These are phyloP conservation scores for Ogataea ramenticola DNA, from an alignment of 805 yeast species.

Conservation along the genomic window DNA sequence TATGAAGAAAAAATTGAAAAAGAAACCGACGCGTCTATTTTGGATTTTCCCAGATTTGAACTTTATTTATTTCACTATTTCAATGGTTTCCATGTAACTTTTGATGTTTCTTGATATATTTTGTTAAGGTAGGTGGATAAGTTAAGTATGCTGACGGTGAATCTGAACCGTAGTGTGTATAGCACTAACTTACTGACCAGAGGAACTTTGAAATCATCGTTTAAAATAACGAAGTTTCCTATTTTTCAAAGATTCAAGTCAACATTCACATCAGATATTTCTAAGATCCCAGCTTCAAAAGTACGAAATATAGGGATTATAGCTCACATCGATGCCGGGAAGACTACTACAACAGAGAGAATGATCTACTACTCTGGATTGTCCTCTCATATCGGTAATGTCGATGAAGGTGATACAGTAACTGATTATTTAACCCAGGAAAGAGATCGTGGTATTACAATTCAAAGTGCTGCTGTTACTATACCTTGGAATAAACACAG, in stretches of 20 bases:
- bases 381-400: conserved; percentile 78
- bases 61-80: too few species aligned
- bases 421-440: conserved; percentile 90
- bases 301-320: conserved; percentile 90
- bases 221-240: too few species aligned
- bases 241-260: neutral
- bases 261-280: neutral
- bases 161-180: too few species aligned
- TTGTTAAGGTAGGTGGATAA: too few species aligned
- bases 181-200: too few species aligned
- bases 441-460: conserved; percentile 88
- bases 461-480: conserved; percentile 93
- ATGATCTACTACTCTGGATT: conserved; percentile 88
- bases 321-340: conserved; percentile 99
- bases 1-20: too few species aligned
- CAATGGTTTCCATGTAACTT: too few species aligned
- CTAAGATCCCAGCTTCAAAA: conserved; percentile 20
- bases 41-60: too few species aligned
- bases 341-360: conserved; percentile 94
- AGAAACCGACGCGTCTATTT: too few species aligned
- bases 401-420: conserved; percentile 94
- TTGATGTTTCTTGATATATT: too few species aligned
- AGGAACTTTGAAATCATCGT: too few species aligned
- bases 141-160: too few species aligned
- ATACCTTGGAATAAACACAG: conserved; percentile 70